These are phyloP conservation scores for Ascochyta rabiei DNA, from an alignment of 2,329 filamentous ascomycete species.

Conservation along the genomic window DNA sequence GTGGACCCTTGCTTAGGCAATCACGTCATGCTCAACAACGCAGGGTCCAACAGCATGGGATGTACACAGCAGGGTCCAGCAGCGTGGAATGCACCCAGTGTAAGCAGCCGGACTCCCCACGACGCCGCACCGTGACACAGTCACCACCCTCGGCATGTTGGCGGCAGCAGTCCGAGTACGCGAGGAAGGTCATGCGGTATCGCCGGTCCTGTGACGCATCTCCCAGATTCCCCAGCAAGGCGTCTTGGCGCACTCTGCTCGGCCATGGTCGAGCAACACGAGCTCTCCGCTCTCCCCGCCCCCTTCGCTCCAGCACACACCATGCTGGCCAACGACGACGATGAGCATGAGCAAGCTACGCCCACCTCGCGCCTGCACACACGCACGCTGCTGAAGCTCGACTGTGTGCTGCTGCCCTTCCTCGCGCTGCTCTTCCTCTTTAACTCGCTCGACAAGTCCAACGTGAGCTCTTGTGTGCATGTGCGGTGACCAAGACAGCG, in stretches of 20 bases:
- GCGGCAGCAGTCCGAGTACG: neutral
- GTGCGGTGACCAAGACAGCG: too few species aligned
- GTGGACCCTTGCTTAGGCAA: too few species aligned
- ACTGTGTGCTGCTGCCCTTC: constrained; percentile 58
- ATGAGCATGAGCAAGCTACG: neutral
- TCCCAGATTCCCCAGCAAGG: neutral
- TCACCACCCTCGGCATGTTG: neutral
- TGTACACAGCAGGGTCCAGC: neutral
- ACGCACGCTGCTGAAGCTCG: constrained; percentile 56
- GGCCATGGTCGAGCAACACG: constrained; percentile 7
- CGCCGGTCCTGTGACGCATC: constrained; percentile 4
- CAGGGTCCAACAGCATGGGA: constrained; percentile 1
- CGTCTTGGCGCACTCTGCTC: constrained; percentile 3
- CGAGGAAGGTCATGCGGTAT: constrained; percentile 13
- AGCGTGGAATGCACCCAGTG: neutral
- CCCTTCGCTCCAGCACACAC: neutral
- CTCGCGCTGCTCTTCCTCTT: constrained; percentile 59
- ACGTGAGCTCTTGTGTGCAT: constrained; percentile 33
- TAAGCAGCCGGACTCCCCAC: too few species aligned
- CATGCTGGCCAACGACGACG: constrained; percentile 8
- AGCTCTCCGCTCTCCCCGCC: constrained; percentile 6
- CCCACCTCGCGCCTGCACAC: constrained; percentile 30
- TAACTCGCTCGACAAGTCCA: constrained; percentile 60
- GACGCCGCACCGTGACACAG: neutral
- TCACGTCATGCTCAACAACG: neutral